Percentiles rank a stretch among this genome's conserved stretches.
Evolutionary conservation across 225 moss, liverwort and hornwort species (phyloP).

Genomic region (Physcomitrium patens): DNA sequence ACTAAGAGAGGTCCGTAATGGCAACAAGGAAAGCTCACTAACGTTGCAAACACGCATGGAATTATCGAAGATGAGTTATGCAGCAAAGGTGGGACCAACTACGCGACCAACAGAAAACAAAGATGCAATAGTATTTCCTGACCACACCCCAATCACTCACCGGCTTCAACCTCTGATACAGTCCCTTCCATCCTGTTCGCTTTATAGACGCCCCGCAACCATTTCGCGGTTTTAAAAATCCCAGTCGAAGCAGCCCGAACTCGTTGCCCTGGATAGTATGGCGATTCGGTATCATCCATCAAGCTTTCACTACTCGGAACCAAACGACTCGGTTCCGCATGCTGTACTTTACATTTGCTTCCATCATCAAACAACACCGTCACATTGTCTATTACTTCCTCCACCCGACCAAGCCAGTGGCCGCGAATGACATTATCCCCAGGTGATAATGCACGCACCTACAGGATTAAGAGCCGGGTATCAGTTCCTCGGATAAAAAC

Average conservation of each 20-base stretch:
- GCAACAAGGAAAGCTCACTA: no score
- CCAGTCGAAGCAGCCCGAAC: conserved; percentile 67
- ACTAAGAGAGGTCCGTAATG: no score
- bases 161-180: conserved; percentile 83
- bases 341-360: conserved; percentile 78
- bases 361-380: conserved; percentile 91
- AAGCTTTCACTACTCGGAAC: conserved; percentile 58
- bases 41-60: no score
- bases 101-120: conserved; percentile 13
- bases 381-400: conserved; percentile 93
- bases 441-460: conserved; percentile 75
- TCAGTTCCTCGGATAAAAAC: conserved; percentile 20
- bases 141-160: conserved; percentile 41
- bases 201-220: conserved; percentile 91
- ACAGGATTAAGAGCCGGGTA: conserved; percentile 23
- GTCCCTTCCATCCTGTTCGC: conserved; percentile 72
- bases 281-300: conserved; percentile 84
- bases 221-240: conserved; percentile 77
- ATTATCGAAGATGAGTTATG: no score
- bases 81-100: not conserved
- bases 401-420: conserved; percentile 95
- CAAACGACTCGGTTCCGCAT: conserved; percentile 75
- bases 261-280: conserved; percentile 89
- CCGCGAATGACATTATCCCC: conserved; percentile 89
- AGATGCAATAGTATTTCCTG: not conserved